Evolutionary conservation across 2,329 filamentous ascomycete genomes (phyloP).

Genomic region (Colletotrichum euphorbiae): DNA sequence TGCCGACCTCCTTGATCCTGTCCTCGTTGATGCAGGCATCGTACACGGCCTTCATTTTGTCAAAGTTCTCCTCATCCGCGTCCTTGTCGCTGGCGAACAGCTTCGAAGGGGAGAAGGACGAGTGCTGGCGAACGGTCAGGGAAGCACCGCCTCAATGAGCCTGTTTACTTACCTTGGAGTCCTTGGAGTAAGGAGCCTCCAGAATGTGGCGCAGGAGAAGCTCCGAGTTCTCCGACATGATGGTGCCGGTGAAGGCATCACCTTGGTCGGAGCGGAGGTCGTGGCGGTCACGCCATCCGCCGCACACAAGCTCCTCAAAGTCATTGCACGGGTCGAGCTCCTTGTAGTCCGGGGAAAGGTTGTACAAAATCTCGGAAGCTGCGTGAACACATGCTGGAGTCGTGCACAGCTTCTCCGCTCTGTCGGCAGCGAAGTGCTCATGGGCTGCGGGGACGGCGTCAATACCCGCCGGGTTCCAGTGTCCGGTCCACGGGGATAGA

Average conservation of each 20-base stretch:
- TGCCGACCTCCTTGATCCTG: constrained; percentile 64
- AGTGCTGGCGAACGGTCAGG: constrained; percentile 53
- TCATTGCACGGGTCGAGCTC: constrained; percentile 75
- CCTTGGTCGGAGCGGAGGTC: constrained; percentile 74
- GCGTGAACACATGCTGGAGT: constrained; percentile 48
- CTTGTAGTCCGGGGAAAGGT: constrained; percentile 59
- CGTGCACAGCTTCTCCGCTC: constrained; percentile 40
- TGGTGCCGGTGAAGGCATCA: constrained; percentile 68
- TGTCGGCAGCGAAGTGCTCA: constrained; percentile 18
- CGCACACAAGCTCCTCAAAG: constrained; percentile 76
- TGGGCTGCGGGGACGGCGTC: not conserved
- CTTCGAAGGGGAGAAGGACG: constrained; percentile 59
- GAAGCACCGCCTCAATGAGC: constrained; percentile 26
- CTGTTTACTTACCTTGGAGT: constrained; percentile 48
- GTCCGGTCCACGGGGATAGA: too few species aligned
- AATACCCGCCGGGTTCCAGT: not conserved
- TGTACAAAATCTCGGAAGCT: constrained; percentile 47
- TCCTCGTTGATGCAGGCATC: constrained; percentile 74
- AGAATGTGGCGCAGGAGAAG: constrained; percentile 71
- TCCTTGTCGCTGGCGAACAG: constrained; percentile 52
- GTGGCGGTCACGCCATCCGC: constrained; percentile 72
- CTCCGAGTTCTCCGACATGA: constrained; percentile 71
- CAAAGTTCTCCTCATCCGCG: constrained; percentile 71
- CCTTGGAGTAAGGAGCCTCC: constrained; percentile 65
- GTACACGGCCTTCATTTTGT: constrained; percentile 73